Percentiles rank a stretch among this genome's conserved stretches.
Evolutionary conservation across 179 eudicot genomes (phyloP).

Genomic region (Beta corolliflora): DNA sequence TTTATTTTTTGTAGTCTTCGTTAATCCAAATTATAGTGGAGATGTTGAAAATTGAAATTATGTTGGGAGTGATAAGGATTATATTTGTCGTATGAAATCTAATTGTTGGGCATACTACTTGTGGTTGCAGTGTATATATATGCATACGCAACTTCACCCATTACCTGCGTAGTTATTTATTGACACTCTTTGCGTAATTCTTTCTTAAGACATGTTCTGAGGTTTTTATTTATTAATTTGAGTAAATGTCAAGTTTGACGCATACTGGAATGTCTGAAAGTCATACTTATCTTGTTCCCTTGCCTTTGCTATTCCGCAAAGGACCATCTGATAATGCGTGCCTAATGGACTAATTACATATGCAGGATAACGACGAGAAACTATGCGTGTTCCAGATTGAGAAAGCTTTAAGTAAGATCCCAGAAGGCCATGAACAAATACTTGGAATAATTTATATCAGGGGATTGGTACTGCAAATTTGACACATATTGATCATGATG

Average conservation of each 20-base stretch:
- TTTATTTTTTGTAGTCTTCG: too few relatives aligned
- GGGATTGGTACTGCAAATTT: constrained; percentile 77
- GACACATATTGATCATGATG: constrained; percentile 92
- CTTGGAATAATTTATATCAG: too few relatives aligned
- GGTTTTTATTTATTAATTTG: neutral
- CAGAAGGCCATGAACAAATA: constrained; percentile 73
- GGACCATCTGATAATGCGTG: constrained; percentile 29
- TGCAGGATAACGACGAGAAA: constrained; percentile 72
- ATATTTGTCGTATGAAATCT: neutral
- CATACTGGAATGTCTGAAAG: constrained; percentile 2
- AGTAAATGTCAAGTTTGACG: neutral
- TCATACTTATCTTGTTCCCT: constrained; percentile 4
- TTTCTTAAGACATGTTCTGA: neutral
- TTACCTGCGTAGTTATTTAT: constrained; percentile 75
- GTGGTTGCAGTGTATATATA: constrained; percentile 80
- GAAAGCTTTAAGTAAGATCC: constrained; percentile 84
- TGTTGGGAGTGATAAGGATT: neutral
- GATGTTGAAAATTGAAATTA: too few relatives aligned
- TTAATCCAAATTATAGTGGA: too few relatives aligned
- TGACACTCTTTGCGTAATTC: constrained; percentile 87
- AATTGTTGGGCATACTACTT: constrained; percentile 17
- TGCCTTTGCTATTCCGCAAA: constrained; percentile 13
- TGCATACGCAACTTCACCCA: constrained; percentile 93
- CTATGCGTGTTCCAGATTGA: constrained; percentile 78
- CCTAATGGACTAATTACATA: constrained; percentile 38